Base-by-base conservation (phyloP, 805 yeast genomes). In the Yarrowia sp. region DNA sequence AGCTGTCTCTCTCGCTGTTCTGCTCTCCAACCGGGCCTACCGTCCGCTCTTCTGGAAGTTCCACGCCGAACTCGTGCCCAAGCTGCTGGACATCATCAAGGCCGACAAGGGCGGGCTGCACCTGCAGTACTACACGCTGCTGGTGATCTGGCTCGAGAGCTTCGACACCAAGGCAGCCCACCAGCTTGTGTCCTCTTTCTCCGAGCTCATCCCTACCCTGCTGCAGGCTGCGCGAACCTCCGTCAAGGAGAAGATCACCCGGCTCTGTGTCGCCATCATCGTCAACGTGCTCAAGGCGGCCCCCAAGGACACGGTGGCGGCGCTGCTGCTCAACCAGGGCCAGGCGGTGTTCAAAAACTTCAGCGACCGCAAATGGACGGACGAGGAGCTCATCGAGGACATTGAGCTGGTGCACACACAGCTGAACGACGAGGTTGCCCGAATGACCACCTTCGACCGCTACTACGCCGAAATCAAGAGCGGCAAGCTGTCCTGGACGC, bases 401-500 rank as follows among this genome's bases (percentile, higher is more conserved):
- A 81, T 94, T 67, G 78, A 76, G 21, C 72, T 75, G 31, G 77
- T 94, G 66, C 76, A 79, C 63, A 83, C 79, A 33, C 77, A 78
- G n/a, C 80, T 93, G 66, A 84, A 84, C 65, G 87, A 84, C 27
- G 86, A 90, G 53, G 91, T 87, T 65, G 82, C 85, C 53, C 84
- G 83, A 67, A 82, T 94, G 77, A 87, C 97, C 4, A 90, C 96
- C 1, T 89, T 93, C 73, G 98, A 94, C 70, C 97, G 92, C 73
- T 94, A 93, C 73, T 78, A 82, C 68, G 84, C 90, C 51, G 98
- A 94, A 75, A 80, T 94, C 65, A 86, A 84, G 64, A 84, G 92
- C 63, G 88, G 88, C 64, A 80, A 82, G 63, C 81, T 94, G 70
- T 82, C 83, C 65, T 90, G 96, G 87, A 86, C 96, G 2, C 98